Percentiles rank a stretch among this genome's conserved stretches.
phyloP scores from a whole-genome alignment of 2,329 filamentous ascomycete genomes.

The Microsporum canis region DNA sequence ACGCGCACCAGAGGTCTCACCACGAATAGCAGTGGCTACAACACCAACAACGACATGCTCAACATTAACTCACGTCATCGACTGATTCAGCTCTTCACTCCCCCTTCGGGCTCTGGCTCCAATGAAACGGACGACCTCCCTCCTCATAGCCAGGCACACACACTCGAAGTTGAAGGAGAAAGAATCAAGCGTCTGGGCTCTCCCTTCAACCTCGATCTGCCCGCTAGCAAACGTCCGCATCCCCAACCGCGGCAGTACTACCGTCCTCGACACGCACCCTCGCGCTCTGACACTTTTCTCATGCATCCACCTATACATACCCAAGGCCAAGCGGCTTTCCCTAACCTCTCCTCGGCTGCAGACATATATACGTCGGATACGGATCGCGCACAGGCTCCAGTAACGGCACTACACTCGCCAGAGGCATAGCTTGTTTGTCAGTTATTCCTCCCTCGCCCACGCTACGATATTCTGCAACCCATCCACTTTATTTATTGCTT shows the following conservation, averaged over 20 bases:
- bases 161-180: constrained; percentile 17
- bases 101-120: constrained; percentile 30
- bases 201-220: constrained; percentile 35
- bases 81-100: constrained; percentile 45
- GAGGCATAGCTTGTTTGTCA: background rate
- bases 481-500: background rate
- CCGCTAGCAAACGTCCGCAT: constrained; percentile 19
- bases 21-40: constrained; percentile 41
- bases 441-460: background rate
- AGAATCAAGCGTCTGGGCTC: constrained; percentile 38
- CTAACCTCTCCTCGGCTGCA: background rate
- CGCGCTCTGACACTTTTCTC: constrained; percentile 36
- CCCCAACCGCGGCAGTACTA: constrained; percentile 16
- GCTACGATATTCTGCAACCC: background rate
- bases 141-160: constrained; percentile 16
- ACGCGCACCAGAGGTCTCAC: constrained; percentile 53
- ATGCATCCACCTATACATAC: background rate
- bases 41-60: constrained; percentile 13
- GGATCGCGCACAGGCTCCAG: background rate
- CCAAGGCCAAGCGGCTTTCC: background rate
- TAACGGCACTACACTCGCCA: background rate
- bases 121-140: constrained; percentile 3
- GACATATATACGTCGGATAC: background rate
- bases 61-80: constrained; percentile 34
- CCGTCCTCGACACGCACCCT: constrained; percentile 31